These are phyloP conservation scores for Didymella pomorum DNA, from an alignment of 2,329 filamentous ascomycete genomes.

Conservation along the genomic window DNA sequence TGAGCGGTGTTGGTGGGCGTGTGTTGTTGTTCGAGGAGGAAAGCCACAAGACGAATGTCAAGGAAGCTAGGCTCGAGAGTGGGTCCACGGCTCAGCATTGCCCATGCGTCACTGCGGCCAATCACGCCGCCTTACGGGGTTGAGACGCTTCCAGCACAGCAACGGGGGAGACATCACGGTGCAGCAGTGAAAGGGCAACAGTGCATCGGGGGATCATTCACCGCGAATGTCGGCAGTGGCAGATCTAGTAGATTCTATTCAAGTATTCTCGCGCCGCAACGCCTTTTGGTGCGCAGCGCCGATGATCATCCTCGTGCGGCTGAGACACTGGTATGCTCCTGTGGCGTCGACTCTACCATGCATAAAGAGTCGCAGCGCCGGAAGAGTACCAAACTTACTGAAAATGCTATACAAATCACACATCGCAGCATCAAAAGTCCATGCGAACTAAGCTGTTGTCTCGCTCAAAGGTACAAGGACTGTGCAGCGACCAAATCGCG, in stretches of 20 bases:
- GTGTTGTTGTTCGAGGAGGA: constrained; percentile 35
- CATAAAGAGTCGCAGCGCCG: constrained; percentile 27
- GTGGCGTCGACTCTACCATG: constrained; percentile 25
- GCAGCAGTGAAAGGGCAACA: neutral
- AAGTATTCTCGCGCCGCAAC: constrained; percentile 27
- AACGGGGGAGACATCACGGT: constrained; percentile 7
- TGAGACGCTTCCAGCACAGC: constrained; percentile 12
- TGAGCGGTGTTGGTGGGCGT: constrained; percentile 22
- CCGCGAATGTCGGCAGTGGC: constrained; percentile 27
- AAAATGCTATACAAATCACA: constrained; percentile 23
- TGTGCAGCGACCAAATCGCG: constrained; percentile 95
- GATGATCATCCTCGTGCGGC: constrained; percentile 28
- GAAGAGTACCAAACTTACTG: constrained; percentile 28
- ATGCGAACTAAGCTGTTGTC: constrained; percentile 12
- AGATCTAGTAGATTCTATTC: constrained; percentile 46
- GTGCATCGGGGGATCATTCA: constrained; percentile 34
- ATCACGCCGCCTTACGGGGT: constrained; percentile 4
- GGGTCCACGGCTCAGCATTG: constrained; percentile 5
- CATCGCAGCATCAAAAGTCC: constrained; percentile 13
- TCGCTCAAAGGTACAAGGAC: constrained; percentile 77
- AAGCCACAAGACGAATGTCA: constrained; percentile 26
- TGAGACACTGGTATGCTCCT: constrained; percentile 26
- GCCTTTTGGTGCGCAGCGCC: constrained; percentile 27
- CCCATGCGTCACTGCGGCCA: constrained; percentile 9
- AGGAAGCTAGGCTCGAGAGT: constrained; percentile 12